phyloP scores from a whole-genome alignment of 2,329 filamentous ascomycete genomes.

The Colletotrichum abscissum region DNA sequence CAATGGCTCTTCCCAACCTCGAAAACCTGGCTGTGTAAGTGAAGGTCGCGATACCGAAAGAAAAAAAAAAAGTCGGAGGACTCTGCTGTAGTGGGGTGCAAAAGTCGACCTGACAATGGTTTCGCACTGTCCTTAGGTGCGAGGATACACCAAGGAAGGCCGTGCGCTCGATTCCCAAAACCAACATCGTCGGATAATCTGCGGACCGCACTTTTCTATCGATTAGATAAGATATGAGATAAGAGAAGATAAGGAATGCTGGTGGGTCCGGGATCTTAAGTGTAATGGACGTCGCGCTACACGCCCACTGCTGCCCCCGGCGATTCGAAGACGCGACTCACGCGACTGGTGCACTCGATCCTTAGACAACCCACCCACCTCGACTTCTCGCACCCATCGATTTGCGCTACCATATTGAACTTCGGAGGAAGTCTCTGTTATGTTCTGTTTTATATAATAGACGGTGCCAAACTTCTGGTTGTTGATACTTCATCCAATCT shows the following conservation, averaged over 20 bases:
- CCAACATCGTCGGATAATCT: slow-evolving; percentile 1
- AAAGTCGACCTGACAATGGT: too few relatives aligned
- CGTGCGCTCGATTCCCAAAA: not conserved
- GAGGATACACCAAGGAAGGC: not conserved
- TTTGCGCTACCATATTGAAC: not conserved
- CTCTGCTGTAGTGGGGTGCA: slow-evolving; percentile 30
- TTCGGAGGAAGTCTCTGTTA: not conserved
- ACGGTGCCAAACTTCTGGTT: not conserved
- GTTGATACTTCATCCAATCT: not conserved
- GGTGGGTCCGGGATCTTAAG: slow-evolving; percentile 9
- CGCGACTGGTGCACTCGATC: slow-evolving; percentile 22
- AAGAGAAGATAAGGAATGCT: not conserved
- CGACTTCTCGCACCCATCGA: not conserved
- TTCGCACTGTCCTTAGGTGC: not conserved
- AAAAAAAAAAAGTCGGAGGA: slow-evolving; percentile 36
- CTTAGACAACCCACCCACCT: slow-evolving; percentile 13
- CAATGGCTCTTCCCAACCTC: slow-evolving; percentile 24
- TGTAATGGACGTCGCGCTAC: slow-evolving; percentile 35
- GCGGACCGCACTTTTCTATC: not conserved
- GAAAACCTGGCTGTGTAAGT: slow-evolving; percentile 23
- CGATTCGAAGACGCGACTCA: slow-evolving; percentile 20
- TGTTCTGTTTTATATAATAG: not conserved
- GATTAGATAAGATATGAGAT: slow-evolving; percentile 11
- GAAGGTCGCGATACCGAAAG: slow-evolving; percentile 23
- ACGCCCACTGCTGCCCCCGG: slow-evolving; percentile 13